These are phyloP conservation scores for Sporothrix schenckii DNA, from an alignment of 2,329 filamentous ascomycete genomes.

Conservation along the genomic window DNA sequence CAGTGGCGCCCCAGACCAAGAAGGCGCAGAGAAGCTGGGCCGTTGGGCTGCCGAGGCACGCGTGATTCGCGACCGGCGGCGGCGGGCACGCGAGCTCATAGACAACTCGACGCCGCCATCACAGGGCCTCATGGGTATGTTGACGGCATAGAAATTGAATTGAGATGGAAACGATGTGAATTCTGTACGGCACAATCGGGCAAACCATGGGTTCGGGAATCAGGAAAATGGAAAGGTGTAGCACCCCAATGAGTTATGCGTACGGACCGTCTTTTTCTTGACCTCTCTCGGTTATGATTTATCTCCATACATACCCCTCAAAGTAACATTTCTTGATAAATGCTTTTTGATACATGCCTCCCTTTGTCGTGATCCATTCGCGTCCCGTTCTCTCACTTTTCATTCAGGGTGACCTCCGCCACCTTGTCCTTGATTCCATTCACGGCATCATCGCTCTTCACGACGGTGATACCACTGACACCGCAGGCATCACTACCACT, in stretches of 20 bases:
- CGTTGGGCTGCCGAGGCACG: constrained; percentile 60
- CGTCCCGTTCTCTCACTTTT: not conserved
- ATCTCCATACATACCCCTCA: constrained; percentile 13
- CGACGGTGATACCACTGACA: not conserved
- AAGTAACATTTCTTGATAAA: not conserved
- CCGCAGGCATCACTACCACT: not conserved
- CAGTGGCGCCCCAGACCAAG: too few species aligned
- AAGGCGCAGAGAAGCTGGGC: constrained; percentile 45
- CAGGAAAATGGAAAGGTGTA: not conserved
- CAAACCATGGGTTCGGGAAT: not conserved
- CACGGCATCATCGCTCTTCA: not conserved
- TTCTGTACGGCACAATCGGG: not conserved
- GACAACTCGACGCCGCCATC: constrained; percentile 51
- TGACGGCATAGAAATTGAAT: constrained; percentile 26
- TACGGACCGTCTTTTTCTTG: not conserved
- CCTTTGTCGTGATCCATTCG: not conserved
- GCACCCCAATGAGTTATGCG: not conserved
- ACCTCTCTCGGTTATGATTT: not conserved
- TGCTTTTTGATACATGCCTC: not conserved
- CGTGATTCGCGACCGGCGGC: constrained; percentile 57
- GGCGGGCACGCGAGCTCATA: constrained; percentile 56
- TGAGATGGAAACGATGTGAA: not conserved
- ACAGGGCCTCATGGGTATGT: constrained; percentile 29
- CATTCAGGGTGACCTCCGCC: not conserved
- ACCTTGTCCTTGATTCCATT: not conserved